Evolutionary conservation across 371 early-diverging fungal species (phyloP).

Genomic region (Lichtheimia hyalospora): DNA sequence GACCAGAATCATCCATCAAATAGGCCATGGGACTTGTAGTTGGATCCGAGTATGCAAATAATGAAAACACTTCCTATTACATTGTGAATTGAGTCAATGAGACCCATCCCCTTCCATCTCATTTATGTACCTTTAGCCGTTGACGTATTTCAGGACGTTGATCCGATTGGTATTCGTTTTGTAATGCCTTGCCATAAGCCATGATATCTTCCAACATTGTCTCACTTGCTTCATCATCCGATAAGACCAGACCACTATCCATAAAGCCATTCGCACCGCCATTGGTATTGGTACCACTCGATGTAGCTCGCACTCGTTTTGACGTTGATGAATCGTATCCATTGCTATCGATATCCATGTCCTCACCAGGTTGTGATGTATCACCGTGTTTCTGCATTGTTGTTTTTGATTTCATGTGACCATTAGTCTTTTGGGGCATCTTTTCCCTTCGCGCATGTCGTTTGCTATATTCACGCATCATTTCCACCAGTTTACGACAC

Average conservation of each 20-base stretch:
- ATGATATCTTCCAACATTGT: constrained; percentile 46
- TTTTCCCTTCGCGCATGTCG: constrained; percentile 59
- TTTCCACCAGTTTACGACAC: constrained; percentile 87
- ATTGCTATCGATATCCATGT: not conserved
- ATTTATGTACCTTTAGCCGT: constrained; percentile 24
- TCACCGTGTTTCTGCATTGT: constrained; percentile 25
- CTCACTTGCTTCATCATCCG: constrained; percentile 34
- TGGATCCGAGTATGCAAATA: constrained; percentile 79
- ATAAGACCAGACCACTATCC: constrained; percentile 10
- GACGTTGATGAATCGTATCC: not conserved
- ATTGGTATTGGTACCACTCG: too few species aligned
- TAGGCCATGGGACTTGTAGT: constrained; percentile 53
- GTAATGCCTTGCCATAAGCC: constrained; percentile 71
- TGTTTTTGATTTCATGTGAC: too few species aligned
- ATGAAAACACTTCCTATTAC: constrained; percentile 59
- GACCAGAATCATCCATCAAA: constrained; percentile 41
- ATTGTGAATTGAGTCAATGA: not conserved
- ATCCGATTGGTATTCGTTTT: constrained; percentile 65
- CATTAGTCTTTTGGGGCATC: constrained; percentile 23
- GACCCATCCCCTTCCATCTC: not conserved
- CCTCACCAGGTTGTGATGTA: not conserved
- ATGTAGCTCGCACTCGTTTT: too few species aligned
- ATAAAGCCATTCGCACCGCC: constrained; percentile 2
- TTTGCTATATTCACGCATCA: constrained; percentile 62
- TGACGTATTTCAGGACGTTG: constrained; percentile 23